Evolutionary conservation across 1,139 yeast species (phyloP).

Genomic region (Kurtzmaniella quercitrusa): DNA sequence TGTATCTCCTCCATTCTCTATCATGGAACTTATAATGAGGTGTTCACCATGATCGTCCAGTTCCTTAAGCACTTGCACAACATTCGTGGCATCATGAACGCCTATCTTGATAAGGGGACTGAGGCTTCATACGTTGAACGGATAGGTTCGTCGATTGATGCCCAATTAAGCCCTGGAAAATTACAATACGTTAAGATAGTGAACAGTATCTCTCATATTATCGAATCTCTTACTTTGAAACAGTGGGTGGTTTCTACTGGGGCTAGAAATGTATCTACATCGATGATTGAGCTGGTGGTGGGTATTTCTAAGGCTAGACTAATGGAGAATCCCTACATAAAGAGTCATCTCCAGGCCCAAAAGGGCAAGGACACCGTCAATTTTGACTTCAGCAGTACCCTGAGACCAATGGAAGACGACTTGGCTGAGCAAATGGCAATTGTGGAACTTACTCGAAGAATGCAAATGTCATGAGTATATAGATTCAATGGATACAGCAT

Average conservation of each 20-base stretch:
- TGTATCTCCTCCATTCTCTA: constrained; percentile 23
- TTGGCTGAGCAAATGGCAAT: background rate
- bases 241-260: background rate
- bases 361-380: background rate
- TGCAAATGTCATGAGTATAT: background rate
- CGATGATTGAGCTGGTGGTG: background rate
- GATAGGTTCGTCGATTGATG: background rate
- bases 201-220: background rate
- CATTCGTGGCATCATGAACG: background rate
- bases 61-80: constrained; percentile 16
- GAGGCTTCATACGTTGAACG: background rate
- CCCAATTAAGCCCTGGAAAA: background rate
- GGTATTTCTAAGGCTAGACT: background rate
- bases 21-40: constrained; percentile 34
- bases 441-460: background rate
- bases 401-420: background rate
- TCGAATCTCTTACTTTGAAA: background rate
- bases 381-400: background rate
- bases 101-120: background rate
- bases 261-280: background rate
- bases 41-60: constrained; percentile 20
- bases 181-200: background rate
- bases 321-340: background rate
- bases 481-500: too few species aligned
- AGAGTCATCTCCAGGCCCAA: background rate